Conservation (phyloP, 208 protist genomes). For the Trypanosoma platydactyli region DNA sequence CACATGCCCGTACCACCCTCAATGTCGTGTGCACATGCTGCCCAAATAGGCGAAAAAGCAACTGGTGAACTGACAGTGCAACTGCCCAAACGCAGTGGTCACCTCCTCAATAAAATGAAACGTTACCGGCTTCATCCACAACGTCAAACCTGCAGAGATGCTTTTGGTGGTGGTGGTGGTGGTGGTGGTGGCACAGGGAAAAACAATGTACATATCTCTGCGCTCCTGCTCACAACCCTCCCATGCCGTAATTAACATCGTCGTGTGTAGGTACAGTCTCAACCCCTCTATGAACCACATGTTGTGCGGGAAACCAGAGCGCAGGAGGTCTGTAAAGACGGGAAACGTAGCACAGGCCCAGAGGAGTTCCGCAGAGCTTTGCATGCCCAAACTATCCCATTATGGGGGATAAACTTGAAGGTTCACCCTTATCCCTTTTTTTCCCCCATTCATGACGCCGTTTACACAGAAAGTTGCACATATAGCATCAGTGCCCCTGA, state of each 20-base stretch:
- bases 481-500: constrained; percentile 59
- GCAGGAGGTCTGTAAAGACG: constrained; percentile 41
- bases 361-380: constrained; percentile 40
- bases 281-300: constrained; percentile 48
- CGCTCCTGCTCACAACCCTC: neutral
- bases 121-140: constrained; percentile 26
- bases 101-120: constrained; percentile 44
- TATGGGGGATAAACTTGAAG: too few relatives aligned
- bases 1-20: constrained; percentile 46
- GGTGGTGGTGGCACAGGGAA: too few relatives aligned
- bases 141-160: constrained; percentile 26
- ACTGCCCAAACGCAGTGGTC: constrained; percentile 16
- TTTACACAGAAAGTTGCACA: too few relatives aligned
- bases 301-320: constrained; percentile 57
- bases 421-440: too few relatives aligned
- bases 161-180: constrained; percentile 10
- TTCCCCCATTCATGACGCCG: too few relatives aligned
- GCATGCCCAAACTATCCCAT: constrained; percentile 50
- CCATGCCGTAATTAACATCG: too few relatives aligned
- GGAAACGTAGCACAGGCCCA: constrained; percentile 53
- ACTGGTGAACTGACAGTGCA: constrained; percentile 36
- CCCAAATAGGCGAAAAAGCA: constrained; percentile 32
- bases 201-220: neutral
- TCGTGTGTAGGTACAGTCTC: constrained; percentile 57
- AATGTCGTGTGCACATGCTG: constrained; percentile 40